Evolutionary conservation across 2,329 filamentous ascomycete species (phyloP).

Genomic region (Didymosphaeria variabile): DNA sequence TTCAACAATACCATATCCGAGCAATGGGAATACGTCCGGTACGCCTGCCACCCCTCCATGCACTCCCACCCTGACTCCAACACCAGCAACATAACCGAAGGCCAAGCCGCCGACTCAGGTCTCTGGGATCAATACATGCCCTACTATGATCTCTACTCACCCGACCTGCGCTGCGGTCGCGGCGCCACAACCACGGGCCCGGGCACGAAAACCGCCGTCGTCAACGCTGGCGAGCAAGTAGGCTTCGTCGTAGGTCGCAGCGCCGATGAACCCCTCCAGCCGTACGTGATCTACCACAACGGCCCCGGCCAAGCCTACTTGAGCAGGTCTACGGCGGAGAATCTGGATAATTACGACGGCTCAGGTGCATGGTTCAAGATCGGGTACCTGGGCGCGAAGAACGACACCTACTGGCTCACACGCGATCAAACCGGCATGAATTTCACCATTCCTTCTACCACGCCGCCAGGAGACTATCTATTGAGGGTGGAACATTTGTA

Average conservation of each 20-base stretch:
- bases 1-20: too few species aligned
- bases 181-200: too few species aligned
- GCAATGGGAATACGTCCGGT: too few species aligned
- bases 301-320: too few species aligned
- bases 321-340: constrained; percentile 22
- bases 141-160: constrained; percentile 20
- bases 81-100: constrained; percentile 22
- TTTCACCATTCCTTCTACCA: constrained; percentile 22
- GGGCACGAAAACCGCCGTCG: constrained; percentile 21
- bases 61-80: too few species aligned
- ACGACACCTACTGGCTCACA: constrained; percentile 19
- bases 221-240: constrained; percentile 17
- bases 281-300: constrained; percentile 22
- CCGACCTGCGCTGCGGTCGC: too few species aligned
- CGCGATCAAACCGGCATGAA: constrained; percentile 21
- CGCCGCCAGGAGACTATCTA: constrained; percentile 23
- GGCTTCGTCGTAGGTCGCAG: constrained; percentile 21
- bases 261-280: constrained; percentile 20
- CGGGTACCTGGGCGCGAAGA: constrained; percentile 2
- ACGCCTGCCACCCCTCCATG: too few species aligned
- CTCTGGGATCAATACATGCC: constrained; percentile 28
- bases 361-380: constrained; percentile 25
- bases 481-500: constrained; percentile 25
- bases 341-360: too few species aligned
- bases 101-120: constrained; percentile 17